phyloP scores from a whole-genome alignment of 331 rosid species.

The Quercus phellos region DNA sequence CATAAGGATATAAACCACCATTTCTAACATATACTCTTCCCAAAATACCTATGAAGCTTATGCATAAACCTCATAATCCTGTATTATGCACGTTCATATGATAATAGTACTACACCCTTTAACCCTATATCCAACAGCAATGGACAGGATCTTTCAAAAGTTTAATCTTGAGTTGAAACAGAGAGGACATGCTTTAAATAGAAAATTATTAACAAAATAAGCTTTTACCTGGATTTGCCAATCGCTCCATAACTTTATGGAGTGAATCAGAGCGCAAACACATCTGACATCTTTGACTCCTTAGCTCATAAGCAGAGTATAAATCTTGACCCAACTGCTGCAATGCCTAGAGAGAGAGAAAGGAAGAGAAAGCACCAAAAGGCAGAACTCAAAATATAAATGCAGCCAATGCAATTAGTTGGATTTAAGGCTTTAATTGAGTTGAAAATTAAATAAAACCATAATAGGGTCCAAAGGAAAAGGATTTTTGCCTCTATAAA shows the following conservation, averaged over 20 bases:
- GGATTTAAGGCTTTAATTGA: background rate
- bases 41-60: background rate
- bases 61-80: background rate
- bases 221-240: conserved; percentile 69
- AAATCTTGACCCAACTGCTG: conserved; percentile 91
- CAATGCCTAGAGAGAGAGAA: conserved; percentile 60
- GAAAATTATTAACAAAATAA: background rate
- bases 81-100: background rate
- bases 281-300: conserved; percentile 95
- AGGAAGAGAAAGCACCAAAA: conserved; percentile 6
- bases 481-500: background rate
- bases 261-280: conserved; percentile 83
- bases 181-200: background rate
- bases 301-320: conserved; percentile 50
- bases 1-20: background rate
- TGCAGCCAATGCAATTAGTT: background rate
- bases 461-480: background rate
- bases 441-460: background rate
- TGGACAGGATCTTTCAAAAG: background rate
- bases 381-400: conserved; percentile 8
- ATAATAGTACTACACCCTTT: too few relatives aligned
- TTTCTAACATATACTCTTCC: background rate
- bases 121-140: background rate
- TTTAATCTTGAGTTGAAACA: background rate
- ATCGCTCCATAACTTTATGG: conserved; percentile 95